phyloP scores from a whole-genome alignment of 2,329 filamentous ascomycete species.

The Aspergillus novofumigatus region DNA sequence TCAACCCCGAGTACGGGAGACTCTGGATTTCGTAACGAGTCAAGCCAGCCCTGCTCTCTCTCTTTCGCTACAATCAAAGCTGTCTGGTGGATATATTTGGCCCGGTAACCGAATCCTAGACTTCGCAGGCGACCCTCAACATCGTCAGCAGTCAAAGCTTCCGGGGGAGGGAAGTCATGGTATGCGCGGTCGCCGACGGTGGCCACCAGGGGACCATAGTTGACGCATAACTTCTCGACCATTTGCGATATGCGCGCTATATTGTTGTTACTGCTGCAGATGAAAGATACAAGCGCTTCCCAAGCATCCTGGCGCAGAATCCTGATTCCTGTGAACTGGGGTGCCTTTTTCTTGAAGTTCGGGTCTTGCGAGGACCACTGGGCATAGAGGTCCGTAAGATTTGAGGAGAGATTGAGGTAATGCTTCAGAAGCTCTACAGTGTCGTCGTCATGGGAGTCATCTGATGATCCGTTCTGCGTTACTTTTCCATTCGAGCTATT shows the following conservation, averaged over 20 bases:
- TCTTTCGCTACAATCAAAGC: conserved; percentile 68
- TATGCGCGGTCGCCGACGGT: conserved; percentile 66
- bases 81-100: conserved; percentile 86
- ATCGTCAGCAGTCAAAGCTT: conserved; percentile 64
- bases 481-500: conserved; percentile 13
- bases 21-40: conserved; percentile 72
- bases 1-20: conserved; percentile 56
- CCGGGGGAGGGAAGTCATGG: conserved; percentile 80
- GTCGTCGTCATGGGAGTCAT: conserved; percentile 55
- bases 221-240: conserved; percentile 84
- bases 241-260: conserved; percentile 93
- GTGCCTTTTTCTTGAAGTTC: conserved; percentile 85
- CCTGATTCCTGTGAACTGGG: conserved; percentile 82
- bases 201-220: conserved; percentile 77
- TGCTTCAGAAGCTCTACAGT: conserved; percentile 70
- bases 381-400: conserved; percentile 71
- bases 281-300: conserved; percentile 91
- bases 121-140: conserved; percentile 77
- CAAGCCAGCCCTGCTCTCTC: conserved; percentile 69
- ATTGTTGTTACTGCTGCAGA: conserved; percentile 99
- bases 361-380: conserved; percentile 82
- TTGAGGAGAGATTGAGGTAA: conserved; percentile 82
- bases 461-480: conserved; percentile 11
- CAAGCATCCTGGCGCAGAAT: conserved; percentile 94
- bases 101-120: conserved; percentile 90